These are phyloP conservation scores for Huntiella bhutanensis DNA, from an alignment of 2,329 filamentous ascomycete genomes.

Conservation along the genomic window DNA sequence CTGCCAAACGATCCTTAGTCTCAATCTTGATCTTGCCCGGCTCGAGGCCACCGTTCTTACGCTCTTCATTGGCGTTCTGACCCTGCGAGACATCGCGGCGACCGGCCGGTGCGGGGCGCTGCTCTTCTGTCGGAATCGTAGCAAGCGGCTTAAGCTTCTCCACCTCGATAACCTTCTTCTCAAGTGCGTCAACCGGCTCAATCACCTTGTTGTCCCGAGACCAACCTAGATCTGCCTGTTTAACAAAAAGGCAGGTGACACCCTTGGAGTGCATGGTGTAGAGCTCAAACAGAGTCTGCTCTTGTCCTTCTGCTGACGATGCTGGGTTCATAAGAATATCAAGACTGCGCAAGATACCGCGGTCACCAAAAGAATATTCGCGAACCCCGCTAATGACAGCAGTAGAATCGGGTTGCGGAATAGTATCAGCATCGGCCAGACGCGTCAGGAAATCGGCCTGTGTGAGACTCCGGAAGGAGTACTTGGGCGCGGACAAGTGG, in stretches of 20 bases:
- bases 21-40: slow-evolving; percentile 24
- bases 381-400: slow-evolving; percentile 94
- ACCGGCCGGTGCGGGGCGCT: slow-evolving; percentile 17
- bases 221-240: slow-evolving; percentile 82
- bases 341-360: slow-evolving; percentile 72
- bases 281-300: slow-evolving; percentile 71
- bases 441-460: slow-evolving; percentile 78
- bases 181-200: slow-evolving; percentile 54
- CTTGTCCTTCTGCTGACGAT: slow-evolving; percentile 39
- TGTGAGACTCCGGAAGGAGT: slow-evolving; percentile 62
- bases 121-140: slow-evolving; percentile 29
- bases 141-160: slow-evolving; percentile 42
- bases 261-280: slow-evolving; percentile 97
- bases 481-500: slow-evolving; percentile 83
- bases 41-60: slow-evolving; percentile 10
- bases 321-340: slow-evolving; percentile 65
- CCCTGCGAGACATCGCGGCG: slow-evolving; percentile 20
- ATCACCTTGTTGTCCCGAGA: slow-evolving; percentile 77
- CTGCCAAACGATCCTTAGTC: slow-evolving; percentile 4
- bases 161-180: slow-evolving; percentile 55
- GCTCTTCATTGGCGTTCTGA: background rate
- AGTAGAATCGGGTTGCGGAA: slow-evolving; percentile 79
- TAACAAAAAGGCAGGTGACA: slow-evolving; percentile 75
- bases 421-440: slow-evolving; percentile 51
- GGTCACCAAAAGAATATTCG: slow-evolving; percentile 79